A percentile compares a stretch with the other conserved stretches of the same genome.
phyloP scores from a whole-genome alignment of 352 stramenopile species.

The Pythium rhizo-oryzae region DNA sequence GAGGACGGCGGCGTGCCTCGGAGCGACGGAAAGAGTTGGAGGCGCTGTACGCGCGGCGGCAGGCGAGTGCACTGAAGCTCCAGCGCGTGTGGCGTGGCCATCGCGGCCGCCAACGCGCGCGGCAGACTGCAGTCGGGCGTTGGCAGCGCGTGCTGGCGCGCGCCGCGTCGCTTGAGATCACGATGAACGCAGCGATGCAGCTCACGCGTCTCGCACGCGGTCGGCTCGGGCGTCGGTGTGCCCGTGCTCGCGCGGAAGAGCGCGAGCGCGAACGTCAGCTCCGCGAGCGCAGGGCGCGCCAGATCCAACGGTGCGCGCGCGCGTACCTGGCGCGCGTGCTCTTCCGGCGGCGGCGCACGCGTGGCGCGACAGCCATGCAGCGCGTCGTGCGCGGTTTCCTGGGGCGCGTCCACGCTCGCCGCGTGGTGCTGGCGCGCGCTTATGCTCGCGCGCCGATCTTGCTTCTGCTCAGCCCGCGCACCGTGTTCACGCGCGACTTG shows the following conservation, averaged over 20 bases:
- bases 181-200: constrained; percentile 30
- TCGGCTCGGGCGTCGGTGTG: constrained; percentile 40
- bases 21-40: constrained; percentile 5
- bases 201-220: constrained; percentile 46
- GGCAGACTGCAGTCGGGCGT: constrained; percentile 2
- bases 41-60: background rate
- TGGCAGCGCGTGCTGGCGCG: background rate
- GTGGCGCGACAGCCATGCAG: constrained; percentile 52
- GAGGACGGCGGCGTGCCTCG: constrained; percentile 6
- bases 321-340: constrained; percentile 54
- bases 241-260: constrained; percentile 22
- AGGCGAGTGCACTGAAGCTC: constrained; percentile 24
- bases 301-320: constrained; percentile 58
- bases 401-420: constrained; percentile 39
- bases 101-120: constrained; percentile 24
- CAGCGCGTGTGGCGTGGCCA: constrained; percentile 49
- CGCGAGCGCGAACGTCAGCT: constrained; percentile 29
- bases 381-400: constrained; percentile 51
- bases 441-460: constrained; percentile 48
- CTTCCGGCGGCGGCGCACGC: constrained; percentile 39
- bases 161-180: background rate
- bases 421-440: constrained; percentile 42
- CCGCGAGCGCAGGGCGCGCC: constrained; percentile 32
- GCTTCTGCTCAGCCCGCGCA: constrained; percentile 44
- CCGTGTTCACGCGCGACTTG: constrained; percentile 61